Conservation (phyloP, 75 land plant genomes). For the Sequoiadendron giganteum region DNA sequence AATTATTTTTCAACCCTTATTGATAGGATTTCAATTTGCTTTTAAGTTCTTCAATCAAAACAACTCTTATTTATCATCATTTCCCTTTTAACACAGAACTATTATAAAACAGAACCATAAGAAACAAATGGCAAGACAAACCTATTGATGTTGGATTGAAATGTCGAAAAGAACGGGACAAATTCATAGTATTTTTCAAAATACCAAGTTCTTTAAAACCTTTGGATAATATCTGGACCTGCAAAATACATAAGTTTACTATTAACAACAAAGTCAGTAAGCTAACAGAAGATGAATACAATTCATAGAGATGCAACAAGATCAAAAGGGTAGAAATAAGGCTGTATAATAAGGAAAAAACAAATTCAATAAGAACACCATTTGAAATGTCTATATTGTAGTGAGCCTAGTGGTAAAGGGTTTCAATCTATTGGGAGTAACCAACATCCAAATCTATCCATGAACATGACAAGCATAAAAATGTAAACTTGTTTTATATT, state of each 20-base stretch:
- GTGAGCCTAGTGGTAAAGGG: not conserved
- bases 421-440: not conserved
- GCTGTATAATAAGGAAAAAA: not conserved
- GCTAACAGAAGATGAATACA: not conserved
- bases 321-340: not conserved
- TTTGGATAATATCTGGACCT: constrained; percentile 58
- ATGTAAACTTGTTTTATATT: no score
- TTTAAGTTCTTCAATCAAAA: not conserved
- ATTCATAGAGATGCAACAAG: not conserved
- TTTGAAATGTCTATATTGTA: not conserved
- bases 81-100: not conserved
- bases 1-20: not conserved
- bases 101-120: not conserved
- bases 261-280: not conserved
- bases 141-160: constrained; percentile 83
- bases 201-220: constrained; percentile 64
- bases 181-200: constrained; percentile 26
- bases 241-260: constrained; percentile 6
- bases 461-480: no score
- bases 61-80: not conserved
- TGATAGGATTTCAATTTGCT: not conserved
- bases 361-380: not conserved
- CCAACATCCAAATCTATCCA: no score
- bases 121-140: not conserved
- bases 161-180: constrained; percentile 24